Conservation (phyloP, 768 basidiomycete species). For the Hortiboletus flavorubellus region DNA sequence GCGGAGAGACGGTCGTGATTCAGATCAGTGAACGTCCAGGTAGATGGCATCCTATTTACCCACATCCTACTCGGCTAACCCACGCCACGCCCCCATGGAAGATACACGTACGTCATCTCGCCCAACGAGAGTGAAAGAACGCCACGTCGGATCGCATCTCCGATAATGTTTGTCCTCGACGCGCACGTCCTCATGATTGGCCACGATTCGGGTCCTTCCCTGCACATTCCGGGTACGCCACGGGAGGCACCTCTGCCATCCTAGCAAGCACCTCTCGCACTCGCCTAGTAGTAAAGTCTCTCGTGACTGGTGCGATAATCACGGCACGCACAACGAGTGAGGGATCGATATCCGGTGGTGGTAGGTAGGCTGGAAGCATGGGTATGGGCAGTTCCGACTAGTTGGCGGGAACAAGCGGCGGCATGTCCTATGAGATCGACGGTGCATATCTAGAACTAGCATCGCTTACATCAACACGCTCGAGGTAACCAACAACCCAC, state of each 20-base stretch:
- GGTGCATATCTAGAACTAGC: constrained; percentile 1
- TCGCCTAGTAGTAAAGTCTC: constrained; percentile 40
- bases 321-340: constrained; percentile 53
- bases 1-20: constrained; percentile 16
- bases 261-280: constrained; percentile 23
- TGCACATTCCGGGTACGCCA: constrained; percentile 23
- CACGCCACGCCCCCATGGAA: constrained; percentile 18
- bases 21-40: constrained; percentile 12
- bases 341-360: constrained; percentile 40
- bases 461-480: constrained; percentile 42
- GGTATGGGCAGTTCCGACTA: constrained; percentile 43
- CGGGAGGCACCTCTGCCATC: constrained; percentile 16
- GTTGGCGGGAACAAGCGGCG: constrained; percentile 7
- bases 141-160: constrained; percentile 16
- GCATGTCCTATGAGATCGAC: constrained; percentile 16
- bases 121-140: constrained; percentile 13
- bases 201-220: neutral
- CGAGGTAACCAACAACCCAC: constrained; percentile 58
- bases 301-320: constrained; percentile 40
- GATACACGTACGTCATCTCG: constrained; percentile 18
- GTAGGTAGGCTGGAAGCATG: constrained; percentile 38
- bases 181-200: neutral
- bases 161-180: constrained; percentile 8
- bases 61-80: constrained; percentile 30
- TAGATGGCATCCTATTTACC: constrained; percentile 12